A percentile compares a stretch with the other conserved stretches of the same genome.
These are phyloP conservation scores for Setomelanomma holmii DNA, from an alignment of 2,329 filamentous ascomycete genomes.

Conservation along the genomic window DNA sequence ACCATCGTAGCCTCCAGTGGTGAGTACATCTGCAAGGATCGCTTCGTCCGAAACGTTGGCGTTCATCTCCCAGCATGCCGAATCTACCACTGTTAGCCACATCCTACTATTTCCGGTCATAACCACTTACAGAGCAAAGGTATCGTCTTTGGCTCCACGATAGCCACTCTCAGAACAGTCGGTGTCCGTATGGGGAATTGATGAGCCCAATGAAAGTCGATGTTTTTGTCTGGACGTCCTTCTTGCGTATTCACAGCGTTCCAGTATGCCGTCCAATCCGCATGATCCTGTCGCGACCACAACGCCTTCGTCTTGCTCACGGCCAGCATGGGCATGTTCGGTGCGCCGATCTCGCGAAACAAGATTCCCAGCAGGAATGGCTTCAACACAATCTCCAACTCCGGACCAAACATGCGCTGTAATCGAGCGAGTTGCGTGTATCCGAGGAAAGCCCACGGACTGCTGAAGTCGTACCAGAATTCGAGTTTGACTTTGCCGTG, in stretches of 20 bases:
- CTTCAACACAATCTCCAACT: conserved; percentile 39
- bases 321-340: conserved; percentile 36
- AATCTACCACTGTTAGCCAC: conserved; percentile 28
- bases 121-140: conserved; percentile 33
- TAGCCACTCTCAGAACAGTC: conserved; percentile 37
- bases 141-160: conserved; percentile 33
- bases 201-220: conserved; percentile 41
- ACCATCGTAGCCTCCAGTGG: conserved; percentile 37
- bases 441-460: conserved; percentile 45
- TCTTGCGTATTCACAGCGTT: conserved; percentile 41
- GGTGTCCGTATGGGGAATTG: conserved; percentile 45
- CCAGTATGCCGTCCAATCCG: conserved; percentile 43
- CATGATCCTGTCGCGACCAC: conserved; percentile 40
- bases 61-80: conserved; percentile 44
- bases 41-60: conserved; percentile 35
- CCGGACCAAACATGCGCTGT: conserved; percentile 29
- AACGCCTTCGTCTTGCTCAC: conserved; percentile 32
- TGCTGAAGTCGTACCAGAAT: conserved; percentile 47
- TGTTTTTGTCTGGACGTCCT: conserved; percentile 26
- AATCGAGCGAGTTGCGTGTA: conserved; percentile 42
- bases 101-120: neutral
- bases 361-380: conserved; percentile 44
- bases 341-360: conserved; percentile 46
- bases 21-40: conserved; percentile 30
- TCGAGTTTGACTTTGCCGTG: conserved; percentile 26